phyloP scores from a whole-genome alignment of 2,329 filamentous ascomycete species.

The Exutisphaerella laricina region DNA sequence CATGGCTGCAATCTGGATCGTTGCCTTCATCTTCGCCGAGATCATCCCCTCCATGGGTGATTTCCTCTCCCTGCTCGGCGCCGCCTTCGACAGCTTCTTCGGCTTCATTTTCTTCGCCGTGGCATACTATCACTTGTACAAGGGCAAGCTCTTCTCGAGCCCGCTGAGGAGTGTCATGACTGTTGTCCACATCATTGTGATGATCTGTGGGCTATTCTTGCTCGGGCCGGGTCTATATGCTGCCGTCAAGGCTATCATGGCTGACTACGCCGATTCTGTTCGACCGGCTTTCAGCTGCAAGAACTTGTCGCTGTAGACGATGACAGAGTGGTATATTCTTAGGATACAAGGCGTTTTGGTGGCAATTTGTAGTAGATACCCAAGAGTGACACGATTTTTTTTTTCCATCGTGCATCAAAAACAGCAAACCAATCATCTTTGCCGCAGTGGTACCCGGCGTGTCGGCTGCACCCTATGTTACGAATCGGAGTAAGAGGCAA shows the following conservation, averaged over 20 bases:
- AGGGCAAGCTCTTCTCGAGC: conserved; percentile 37
- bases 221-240: conserved; percentile 50
- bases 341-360: background rate
- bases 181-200: conserved; percentile 42
- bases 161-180: conserved; percentile 38
- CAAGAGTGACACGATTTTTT: background rate
- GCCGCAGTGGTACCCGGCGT: too few relatives aligned
- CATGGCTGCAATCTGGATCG: conserved; percentile 41
- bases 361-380: background rate
- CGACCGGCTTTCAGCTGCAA: conserved; percentile 48
- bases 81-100: conserved; percentile 47
- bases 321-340: background rate
- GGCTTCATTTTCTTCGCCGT: conserved; percentile 49
- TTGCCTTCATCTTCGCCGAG: conserved; percentile 46
- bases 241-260: conserved; percentile 49
- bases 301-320: conserved; percentile 42
- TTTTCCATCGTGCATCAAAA: background rate
- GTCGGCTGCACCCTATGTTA: too few relatives aligned
- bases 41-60: conserved; percentile 48
- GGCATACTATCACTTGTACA: conserved; percentile 45
- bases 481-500: too few relatives aligned
- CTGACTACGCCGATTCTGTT: conserved; percentile 42
- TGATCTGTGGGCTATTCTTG: conserved; percentile 45
- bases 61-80: conserved; percentile 45
- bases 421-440: too few relatives aligned